Base-by-base conservation (phyloP, 192 early-diverging fungal species). In the Lunasporangiospora selenospora region DNA sequence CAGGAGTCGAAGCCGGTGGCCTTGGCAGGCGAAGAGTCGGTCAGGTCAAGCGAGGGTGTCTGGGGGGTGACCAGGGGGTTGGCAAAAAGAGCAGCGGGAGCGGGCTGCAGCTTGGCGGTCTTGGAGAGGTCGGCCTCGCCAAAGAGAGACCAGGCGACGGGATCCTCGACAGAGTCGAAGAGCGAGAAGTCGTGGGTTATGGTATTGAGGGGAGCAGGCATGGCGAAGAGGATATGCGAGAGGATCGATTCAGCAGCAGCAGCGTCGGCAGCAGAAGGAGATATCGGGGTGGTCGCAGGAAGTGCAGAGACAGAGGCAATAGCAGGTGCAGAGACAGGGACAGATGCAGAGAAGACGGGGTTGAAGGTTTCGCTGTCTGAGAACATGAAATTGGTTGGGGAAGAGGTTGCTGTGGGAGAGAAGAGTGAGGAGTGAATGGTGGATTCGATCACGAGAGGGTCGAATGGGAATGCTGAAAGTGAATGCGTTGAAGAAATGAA, bases 131-230 rank as follows among this genome's bases (percentile, higher is more conserved):
- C 53, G 29, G 57, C 49, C 29, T 38, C 33, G n/a, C 52, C 59
- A 57, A 73, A 73, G 42, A 73, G 69, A 4, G 69, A 61, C 11
- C 63, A 73, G 55, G 62, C 69, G 40, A 73, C 62, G 2, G 54
- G 63, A 4, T 53, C 34, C 27, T 73, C 69, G 42, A 58, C 69
- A n/a, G n/a, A 26, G 45, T 73, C 69, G 32, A 58, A 73, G 30
- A 73, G 69, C 52, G 60, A 73, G 43, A 73, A 73, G 52, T 73
- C 69, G 12, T 73, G 69, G 42, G 40, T 58, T 53, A 73, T 73
- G 47, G 69, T 73, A 55, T 73, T 73, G 54, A 73, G 40, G 41
- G 53, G 60, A 26, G 69, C 69, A 46, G 69, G 53, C 69, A 73
- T 73, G 47, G 56, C 34, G 32, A 70, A 73, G 26, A 73, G 69